Evolutionary conservation across 2,329 filamentous ascomycete genomes (phyloP).

Genomic region (Penicillium sp.): DNA sequence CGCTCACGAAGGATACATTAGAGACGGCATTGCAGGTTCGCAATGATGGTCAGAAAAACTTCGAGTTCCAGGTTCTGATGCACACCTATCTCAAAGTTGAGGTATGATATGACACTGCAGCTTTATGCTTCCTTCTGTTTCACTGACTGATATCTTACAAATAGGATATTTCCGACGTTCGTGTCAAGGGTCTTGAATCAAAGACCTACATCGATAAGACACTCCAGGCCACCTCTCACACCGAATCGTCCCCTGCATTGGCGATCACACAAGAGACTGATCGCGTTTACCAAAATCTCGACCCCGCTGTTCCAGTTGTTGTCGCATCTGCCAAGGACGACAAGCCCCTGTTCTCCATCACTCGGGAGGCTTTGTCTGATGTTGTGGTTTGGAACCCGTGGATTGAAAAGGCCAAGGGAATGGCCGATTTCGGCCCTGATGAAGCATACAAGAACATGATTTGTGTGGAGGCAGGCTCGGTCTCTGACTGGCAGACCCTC

Average conservation of each 20-base stretch:
- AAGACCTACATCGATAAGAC: conserved; percentile 83
- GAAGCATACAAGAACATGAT: conserved; percentile 91
- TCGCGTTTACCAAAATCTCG: conserved; percentile 71
- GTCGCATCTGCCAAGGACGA: conserved; percentile 48
- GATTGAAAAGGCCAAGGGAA: conserved; percentile 74
- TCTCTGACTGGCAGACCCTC: conserved; percentile 75
- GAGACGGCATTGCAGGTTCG: conserved; percentile 80
- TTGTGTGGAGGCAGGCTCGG: conserved; percentile 85
- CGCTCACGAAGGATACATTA: conserved; percentile 68
- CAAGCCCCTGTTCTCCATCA: conserved; percentile 65
- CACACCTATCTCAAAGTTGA: conserved; percentile 84
- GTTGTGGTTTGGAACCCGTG: conserved; percentile 98
- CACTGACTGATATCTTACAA: conserved; percentile 9
- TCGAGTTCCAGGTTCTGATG: conserved; percentile 87
- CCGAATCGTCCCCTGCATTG: conserved; percentile 62
- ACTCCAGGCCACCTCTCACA: conserved; percentile 58
- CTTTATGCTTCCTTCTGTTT: neutral
- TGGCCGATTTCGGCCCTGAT: conserved; percentile 83
- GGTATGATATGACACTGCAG: conserved; percentile 50
- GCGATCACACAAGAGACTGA: conserved; percentile 77
- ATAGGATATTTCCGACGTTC: conserved; percentile 73
- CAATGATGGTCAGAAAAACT: conserved; percentile 76
- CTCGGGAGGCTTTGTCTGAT: conserved; percentile 79
- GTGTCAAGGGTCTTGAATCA: conserved; percentile 70
- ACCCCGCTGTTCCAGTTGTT: conserved; percentile 47